Base-by-base conservation (phyloP, 176 grass and related monocot species). In the Thalia dealbata region DNA sequence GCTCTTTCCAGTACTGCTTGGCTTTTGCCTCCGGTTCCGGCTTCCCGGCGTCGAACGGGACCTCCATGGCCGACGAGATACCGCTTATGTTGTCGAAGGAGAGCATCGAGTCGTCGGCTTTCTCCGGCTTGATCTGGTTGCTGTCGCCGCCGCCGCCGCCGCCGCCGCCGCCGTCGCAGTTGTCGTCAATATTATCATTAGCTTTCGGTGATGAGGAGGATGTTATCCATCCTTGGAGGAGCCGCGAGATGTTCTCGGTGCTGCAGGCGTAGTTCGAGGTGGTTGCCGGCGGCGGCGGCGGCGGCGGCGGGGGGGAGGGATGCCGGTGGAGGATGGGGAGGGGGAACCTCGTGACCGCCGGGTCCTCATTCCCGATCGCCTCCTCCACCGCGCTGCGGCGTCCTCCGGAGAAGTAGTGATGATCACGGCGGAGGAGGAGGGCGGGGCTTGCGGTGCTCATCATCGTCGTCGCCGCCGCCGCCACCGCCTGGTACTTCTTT, bases 231-330 rank as follows among this genome's bases (percentile, higher is more conserved):
- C 62, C 62, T 65, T 65, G 22, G 27, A 65, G 62, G 15, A 65
- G 62, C 28, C 62, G 25, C 3, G 62, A 65, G 62, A 65, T 65
- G 62, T 38, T 65, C 14, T 65, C 62, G 25, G 62, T 32, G 62
- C 62, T 65, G 62, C 27, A 65, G 62, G 62, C 62, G 62, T 65
- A 65, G 62, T 15, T 65, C 27, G 62, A 38, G 5, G 62, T 12
- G 8, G 62, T 4, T 12, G 32, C 3, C 32, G 32, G 32, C 32
- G 32, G n/a, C n/a, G n/a, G n/a, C n/a, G n/a, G n/a, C n/a, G n/a
- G n/a, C n/a, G n/a, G n/a, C n/a, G n/a, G n/a, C n/a, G n/a, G n/a
- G n/a, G n/a, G n/a, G n/a, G n/a, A 38, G 32, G 32, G 32, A 4
- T 38, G 32, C 32, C 35, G 10, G 29, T 30, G 14, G 62, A 35